These are phyloP conservation scores for Mycena latifolia DNA, from an alignment of 768 basidiomycete genomes.

Conservation along the genomic window DNA sequence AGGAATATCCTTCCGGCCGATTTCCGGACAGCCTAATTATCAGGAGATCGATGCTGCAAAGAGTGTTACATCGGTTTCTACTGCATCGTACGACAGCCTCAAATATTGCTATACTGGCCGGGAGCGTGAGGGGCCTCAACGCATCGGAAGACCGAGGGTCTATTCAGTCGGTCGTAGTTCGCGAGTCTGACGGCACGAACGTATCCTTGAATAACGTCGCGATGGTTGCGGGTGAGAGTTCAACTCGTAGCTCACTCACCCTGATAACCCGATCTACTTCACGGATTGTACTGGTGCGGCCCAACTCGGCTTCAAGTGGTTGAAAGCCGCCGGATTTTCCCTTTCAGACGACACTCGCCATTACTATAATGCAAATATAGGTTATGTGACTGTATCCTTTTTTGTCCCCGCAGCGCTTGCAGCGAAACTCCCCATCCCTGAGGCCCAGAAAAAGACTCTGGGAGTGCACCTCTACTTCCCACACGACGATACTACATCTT, in stretches of 20 bases:
- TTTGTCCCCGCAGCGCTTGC: slow-evolving; percentile 13
- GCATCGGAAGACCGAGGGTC: slow-evolving; percentile 10
- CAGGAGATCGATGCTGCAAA: slow-evolving; percentile 37
- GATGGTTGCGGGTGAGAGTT: slow-evolving; percentile 16
- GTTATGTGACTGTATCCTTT: slow-evolving; percentile 15
- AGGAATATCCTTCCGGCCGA: slow-evolving; percentile 16
- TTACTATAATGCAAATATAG: slow-evolving; percentile 17
- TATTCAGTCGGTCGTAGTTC: slow-evolving; percentile 19
- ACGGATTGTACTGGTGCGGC: slow-evolving; percentile 40
- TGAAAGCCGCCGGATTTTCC: slow-evolving; percentile 15
- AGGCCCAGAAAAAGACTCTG: too few relatives aligned
- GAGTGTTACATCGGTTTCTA: slow-evolving; percentile 33
- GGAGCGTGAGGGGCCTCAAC: slow-evolving; percentile 19
- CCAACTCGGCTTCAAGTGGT: neutral
- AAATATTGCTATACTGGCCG: slow-evolving; percentile 20
- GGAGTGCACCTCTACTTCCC: too few relatives aligned
- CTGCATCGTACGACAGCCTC: neutral
- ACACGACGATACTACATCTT: too few relatives aligned
- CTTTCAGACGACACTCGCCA: slow-evolving; percentile 1
- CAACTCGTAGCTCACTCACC: too few relatives aligned
- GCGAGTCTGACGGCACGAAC: slow-evolving; percentile 29
- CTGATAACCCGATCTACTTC: neutral
- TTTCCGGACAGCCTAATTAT: slow-evolving; percentile 32
- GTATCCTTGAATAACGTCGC: slow-evolving; percentile 16
- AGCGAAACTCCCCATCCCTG: neutral